A percentile compares a stretch with the other conserved stretches of the same genome.
Evolutionary conservation across 2,329 filamentous ascomycete species (phyloP).

Genomic region (Corynespora cassiicola): DNA sequence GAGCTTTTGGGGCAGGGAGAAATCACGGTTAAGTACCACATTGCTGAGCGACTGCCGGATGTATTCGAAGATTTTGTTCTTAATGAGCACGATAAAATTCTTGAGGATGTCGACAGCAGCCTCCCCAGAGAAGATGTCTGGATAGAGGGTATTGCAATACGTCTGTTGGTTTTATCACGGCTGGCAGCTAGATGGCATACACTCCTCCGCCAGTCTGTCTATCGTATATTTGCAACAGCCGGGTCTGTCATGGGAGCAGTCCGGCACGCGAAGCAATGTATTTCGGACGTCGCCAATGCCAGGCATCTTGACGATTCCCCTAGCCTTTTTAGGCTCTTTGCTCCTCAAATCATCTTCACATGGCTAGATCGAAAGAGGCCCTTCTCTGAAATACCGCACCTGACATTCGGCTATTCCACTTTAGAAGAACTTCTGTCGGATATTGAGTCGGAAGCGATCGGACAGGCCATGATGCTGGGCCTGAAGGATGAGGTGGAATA

Average conservation of each 20-base stretch:
- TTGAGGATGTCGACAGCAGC: slow-evolving; percentile 80
- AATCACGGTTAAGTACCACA: slow-evolving; percentile 76
- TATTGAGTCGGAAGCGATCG: slow-evolving; percentile 78
- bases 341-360: slow-evolving; percentile 87
- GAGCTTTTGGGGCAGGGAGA: slow-evolving; percentile 71
- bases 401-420: slow-evolving; percentile 79
- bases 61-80: slow-evolving; percentile 86
- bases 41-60: slow-evolving; percentile 71
- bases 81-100: slow-evolving; percentile 81
- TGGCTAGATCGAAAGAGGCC: slow-evolving; percentile 76
- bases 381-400: slow-evolving; percentile 71
- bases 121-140: slow-evolving; percentile 76
- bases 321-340: slow-evolving; percentile 82
- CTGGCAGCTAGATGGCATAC: slow-evolving; percentile 87
- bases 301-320: slow-evolving; percentile 71
- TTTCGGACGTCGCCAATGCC: slow-evolving; percentile 69
- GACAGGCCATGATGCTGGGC: slow-evolving; percentile 81
- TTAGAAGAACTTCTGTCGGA: slow-evolving; percentile 73
- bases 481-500: slow-evolving; percentile 68
- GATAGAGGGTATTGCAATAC: slow-evolving; percentile 83
- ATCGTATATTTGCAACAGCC: slow-evolving; percentile 92
- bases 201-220: slow-evolving; percentile 83
- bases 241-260: slow-evolving; percentile 71
- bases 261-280: slow-evolving; percentile 75
- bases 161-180: slow-evolving; percentile 76